These are phyloP conservation scores for Trametes cinnabarina DNA, from an alignment of 768 basidiomycete species.

Conservation along the genomic window DNA sequence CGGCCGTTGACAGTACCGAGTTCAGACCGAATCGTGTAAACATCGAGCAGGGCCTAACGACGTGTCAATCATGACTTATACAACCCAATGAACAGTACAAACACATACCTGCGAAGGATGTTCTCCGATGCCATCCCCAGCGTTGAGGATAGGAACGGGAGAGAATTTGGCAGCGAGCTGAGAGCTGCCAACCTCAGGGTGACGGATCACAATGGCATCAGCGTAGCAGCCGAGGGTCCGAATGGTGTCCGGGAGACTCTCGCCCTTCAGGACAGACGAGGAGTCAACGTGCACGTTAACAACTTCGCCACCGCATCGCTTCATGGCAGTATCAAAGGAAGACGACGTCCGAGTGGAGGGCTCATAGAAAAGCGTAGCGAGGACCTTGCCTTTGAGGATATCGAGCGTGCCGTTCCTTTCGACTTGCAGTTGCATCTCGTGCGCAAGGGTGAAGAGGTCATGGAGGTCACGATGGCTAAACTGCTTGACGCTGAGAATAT, in stretches of 20 bases:
- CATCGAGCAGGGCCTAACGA: slow-evolving; percentile 71
- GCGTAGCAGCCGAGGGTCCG: slow-evolving; percentile 93
- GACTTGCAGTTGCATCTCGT: slow-evolving; percentile 95
- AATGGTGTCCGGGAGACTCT: slow-evolving; percentile 89
- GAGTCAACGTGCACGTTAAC: slow-evolving; percentile 77
- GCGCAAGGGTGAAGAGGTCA: slow-evolving; percentile 89
- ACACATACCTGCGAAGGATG: slow-evolving; percentile 85
- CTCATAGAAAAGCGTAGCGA: slow-evolving; percentile 94
- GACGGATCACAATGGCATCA: slow-evolving; percentile 91
- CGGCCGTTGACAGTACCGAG: slow-evolving; percentile 97
- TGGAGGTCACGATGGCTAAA: slow-evolving; percentile 88
- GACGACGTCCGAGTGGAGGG: slow-evolving; percentile 93
- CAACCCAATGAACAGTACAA: no score
- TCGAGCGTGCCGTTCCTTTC: slow-evolving; percentile 88
- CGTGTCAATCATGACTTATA: neutral
- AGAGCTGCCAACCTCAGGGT: slow-evolving; percentile 92
- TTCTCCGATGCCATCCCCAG: slow-evolving; percentile 95
- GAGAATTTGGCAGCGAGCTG: slow-evolving; percentile 95
- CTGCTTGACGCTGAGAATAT: slow-evolving; percentile 93
- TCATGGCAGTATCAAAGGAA: slow-evolving; percentile 99
- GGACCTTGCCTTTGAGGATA: slow-evolving; percentile 84
- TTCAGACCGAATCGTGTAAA: slow-evolving; percentile 96
- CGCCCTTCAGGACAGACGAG: slow-evolving; percentile 92
- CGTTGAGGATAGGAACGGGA: slow-evolving; percentile 93
- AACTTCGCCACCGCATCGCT: slow-evolving; percentile 94